These are phyloP conservation scores for Spiraea crenata DNA, from an alignment of 331 rosid species.

Conservation along the genomic window DNA sequence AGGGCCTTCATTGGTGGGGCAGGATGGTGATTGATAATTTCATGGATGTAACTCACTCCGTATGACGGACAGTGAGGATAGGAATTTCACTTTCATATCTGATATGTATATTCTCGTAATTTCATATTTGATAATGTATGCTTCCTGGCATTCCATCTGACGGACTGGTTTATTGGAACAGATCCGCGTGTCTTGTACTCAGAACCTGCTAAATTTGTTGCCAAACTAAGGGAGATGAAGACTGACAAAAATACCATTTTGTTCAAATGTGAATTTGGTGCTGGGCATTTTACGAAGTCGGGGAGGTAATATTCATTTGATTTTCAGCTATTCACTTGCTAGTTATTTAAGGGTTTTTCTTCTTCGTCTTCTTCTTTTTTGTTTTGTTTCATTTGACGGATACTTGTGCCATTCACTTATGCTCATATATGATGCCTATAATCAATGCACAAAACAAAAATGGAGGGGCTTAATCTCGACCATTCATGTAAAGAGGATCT, in stretches of 20 bases:
- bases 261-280: slow-evolving; percentile 93
- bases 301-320: slow-evolving; percentile 62
- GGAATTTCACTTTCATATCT: background rate
- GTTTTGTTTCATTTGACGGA: background rate
- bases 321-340: slow-evolving; percentile 10
- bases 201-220: slow-evolving; percentile 90
- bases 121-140: slow-evolving; percentile 6
- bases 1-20: background rate
- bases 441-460: no score
- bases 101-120: slow-evolving; percentile 1
- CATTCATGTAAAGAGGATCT: background rate
- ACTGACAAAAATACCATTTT: slow-evolving; percentile 63
- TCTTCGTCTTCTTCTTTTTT: background rate
- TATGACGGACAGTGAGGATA: background rate
- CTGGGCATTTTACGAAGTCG: slow-evolving; percentile 91
- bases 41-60: slow-evolving; percentile 1
- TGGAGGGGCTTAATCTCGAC: background rate
- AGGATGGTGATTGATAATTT: background rate
- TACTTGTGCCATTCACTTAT: background rate
- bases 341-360: background rate
- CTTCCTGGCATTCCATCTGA: slow-evolving; percentile 17
- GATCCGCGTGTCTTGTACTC: slow-evolving; percentile 96
- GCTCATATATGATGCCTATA: background rate
- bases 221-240: slow-evolving; percentile 83
- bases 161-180: slow-evolving; percentile 32